Base-by-base conservation (phyloP, 2,329 filamentous ascomycete genomes). In the Fusarium austroafricanum region DNA sequence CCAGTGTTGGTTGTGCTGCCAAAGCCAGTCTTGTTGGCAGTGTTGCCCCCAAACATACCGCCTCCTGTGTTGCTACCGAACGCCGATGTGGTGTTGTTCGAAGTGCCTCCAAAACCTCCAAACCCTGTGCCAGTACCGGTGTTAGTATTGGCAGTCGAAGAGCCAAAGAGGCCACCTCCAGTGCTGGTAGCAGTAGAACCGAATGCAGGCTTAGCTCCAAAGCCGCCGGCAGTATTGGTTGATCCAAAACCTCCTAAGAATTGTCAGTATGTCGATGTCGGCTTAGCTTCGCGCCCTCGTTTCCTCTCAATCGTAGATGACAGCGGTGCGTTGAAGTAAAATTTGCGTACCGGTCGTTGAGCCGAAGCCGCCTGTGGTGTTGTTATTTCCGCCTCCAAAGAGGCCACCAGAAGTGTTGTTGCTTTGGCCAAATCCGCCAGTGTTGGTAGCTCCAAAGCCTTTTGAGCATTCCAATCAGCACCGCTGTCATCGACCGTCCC, bases 21-120 rank as follows among this genome's bases (percentile, higher is more conserved):
- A 70, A 89, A 89, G 37, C 78, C 80, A 23, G 84, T 77, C 74
- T 87, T 87, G 71, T 73, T 82, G 39, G 76, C 77, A 35, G 55
- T 73, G 57, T 65, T 74, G 62, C 84, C 84, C 69, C 86, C 86
- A 69, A 90, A 90, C 67, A 90, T 77, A 28, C 84, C 81, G 40
- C 82, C 81, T 56, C 82, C 79, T 28, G 74, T 69, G 57, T 67
- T 77, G 55, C 73, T 76, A 42, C 76, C 83, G 37, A 84, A 85
- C 2, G 79, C 73, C 2, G 79, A 77, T 7, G 75, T 77, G 21
- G 72, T 78, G 29, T 76, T 78, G 62, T 73, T 78, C 21, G 64
- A 23, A 43, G 75, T 74, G 38, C 67, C 57, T 31, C 77, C 75
- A 55, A 86, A 86, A 1, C 80, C 81, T 31, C 82, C 80, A 53